phyloP scores from a whole-genome alignment of 345 rosid species.

The Lepidium aucheri region DNA sequence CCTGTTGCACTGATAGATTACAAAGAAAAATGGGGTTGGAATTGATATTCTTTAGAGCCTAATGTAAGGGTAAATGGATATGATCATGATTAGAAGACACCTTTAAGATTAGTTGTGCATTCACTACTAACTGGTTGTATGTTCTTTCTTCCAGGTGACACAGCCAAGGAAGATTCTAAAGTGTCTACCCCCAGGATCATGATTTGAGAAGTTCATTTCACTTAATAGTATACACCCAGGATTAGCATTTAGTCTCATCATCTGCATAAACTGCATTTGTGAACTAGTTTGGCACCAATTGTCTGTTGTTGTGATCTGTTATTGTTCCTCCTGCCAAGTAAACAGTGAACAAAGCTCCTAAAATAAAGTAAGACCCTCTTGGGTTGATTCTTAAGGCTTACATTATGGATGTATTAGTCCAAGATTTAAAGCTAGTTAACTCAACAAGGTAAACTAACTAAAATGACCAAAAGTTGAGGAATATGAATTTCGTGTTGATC shows the following conservation, averaged over 20 bases:
- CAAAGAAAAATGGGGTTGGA: not conserved
- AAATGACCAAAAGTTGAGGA: too few species aligned
- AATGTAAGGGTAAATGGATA: not conserved
- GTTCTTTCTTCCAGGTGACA: conserved; percentile 7
- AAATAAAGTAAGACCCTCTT: not conserved
- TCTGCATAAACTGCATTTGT: not conserved
- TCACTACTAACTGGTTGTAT: not conserved
- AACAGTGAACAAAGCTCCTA: not conserved
- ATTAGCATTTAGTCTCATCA: conserved; percentile 1
- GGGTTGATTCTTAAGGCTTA: not conserved
- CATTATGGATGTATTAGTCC: not conserved
- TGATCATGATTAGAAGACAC: not conserved
- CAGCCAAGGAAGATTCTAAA: conserved; percentile 15
- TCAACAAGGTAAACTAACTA: not conserved
- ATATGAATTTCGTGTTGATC: not conserved
- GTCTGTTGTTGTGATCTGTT: not conserved
- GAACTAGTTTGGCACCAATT: not conserved
- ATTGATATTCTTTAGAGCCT: not conserved
- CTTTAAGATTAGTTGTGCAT: not conserved
- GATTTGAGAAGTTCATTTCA: conserved; percentile 11
- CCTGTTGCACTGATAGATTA: not conserved
- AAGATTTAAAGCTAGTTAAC: not conserved
- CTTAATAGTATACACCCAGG: not conserved
- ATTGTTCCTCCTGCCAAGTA: not conserved
- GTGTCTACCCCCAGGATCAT: conserved; percentile 13